Percentiles rank a stretch among this genome's conserved stretches.
Conservation (phyloP, 2,329 filamentous ascomycete species). For the Amylocarpus encephaloides region DNA sequence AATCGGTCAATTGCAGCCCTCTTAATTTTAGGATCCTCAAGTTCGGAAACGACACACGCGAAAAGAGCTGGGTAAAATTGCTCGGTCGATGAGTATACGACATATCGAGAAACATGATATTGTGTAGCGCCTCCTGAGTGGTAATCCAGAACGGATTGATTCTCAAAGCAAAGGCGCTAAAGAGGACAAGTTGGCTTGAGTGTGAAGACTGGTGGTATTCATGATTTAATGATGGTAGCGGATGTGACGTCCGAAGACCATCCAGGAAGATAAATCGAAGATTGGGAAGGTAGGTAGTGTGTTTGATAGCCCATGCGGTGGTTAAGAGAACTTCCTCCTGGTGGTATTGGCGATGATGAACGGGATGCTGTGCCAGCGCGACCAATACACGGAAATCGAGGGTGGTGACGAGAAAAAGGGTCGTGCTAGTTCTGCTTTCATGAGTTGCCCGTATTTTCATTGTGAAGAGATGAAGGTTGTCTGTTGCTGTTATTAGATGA, state of each 20-base stretch:
- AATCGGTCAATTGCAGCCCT: not conserved
- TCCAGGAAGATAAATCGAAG: constrained; percentile 9
- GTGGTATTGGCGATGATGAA: not conserved
- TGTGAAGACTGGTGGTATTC: not conserved
- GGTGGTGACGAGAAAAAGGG: constrained; percentile 39
- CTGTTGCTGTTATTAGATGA: not conserved
- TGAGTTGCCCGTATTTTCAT: not conserved
- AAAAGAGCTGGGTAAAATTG: not conserved
- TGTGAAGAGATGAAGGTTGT: not conserved
- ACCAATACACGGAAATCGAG: constrained; percentile 40
- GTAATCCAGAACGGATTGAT: not conserved
- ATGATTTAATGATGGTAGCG: not conserved
- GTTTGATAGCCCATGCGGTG: constrained; percentile 1
- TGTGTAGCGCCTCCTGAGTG: not conserved
- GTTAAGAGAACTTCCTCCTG: constrained; percentile 3
- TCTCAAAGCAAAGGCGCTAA: not conserved
- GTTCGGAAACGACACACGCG: not conserved
- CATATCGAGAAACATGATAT: constrained; percentile 8
- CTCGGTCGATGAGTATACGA: not conserved
- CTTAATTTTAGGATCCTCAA: not conserved
- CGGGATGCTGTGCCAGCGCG: not conserved
- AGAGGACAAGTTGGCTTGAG: not conserved
- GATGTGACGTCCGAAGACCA: not conserved
- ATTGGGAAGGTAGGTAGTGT: constrained; percentile 6
- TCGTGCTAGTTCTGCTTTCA: constrained; percentile 28